Conservation (phyloP, 2,329 filamentous ascomycete species). For the Beauveria asiatica region DNA sequence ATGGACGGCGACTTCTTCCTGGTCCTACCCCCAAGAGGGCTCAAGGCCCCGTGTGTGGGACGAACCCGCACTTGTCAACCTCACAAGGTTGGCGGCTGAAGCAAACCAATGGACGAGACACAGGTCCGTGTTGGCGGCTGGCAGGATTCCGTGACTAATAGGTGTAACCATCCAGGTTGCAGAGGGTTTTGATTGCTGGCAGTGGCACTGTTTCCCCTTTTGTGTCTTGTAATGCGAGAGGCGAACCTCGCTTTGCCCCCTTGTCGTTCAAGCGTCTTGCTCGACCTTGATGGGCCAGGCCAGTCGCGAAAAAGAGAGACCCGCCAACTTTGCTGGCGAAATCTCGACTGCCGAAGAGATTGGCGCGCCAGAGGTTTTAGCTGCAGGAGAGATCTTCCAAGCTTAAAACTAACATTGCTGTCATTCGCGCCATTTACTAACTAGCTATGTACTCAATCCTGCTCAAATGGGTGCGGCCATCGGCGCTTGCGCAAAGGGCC, state of each 20-base stretch:
- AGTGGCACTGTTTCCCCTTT: background rate
- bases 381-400: background rate
- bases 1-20: too few species aligned
- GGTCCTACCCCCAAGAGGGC: too few species aligned
- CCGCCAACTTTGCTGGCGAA: background rate
- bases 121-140: background rate
- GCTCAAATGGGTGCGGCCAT: constrained; percentile 2
- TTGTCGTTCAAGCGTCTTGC: background rate
- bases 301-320: background rate
- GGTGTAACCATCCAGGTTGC: constrained; percentile 4
- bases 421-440: background rate
- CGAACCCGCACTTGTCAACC: background rate
- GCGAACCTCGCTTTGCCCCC: background rate
- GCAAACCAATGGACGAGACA: background rate
- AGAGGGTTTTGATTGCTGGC: background rate
- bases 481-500: background rate
- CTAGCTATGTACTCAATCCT: background rate
- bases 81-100: constrained; percentile 6
- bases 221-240: background rate
- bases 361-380: background rate
- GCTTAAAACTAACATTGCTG: background rate
- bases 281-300: constrained; percentile 6
- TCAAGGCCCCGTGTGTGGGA: background rate
- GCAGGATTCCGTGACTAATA: background rate
- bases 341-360: constrained; percentile 3